phyloP scores from a whole-genome alignment of 1,139 yeast species.

The Debaryomyces coudertii region DNA sequence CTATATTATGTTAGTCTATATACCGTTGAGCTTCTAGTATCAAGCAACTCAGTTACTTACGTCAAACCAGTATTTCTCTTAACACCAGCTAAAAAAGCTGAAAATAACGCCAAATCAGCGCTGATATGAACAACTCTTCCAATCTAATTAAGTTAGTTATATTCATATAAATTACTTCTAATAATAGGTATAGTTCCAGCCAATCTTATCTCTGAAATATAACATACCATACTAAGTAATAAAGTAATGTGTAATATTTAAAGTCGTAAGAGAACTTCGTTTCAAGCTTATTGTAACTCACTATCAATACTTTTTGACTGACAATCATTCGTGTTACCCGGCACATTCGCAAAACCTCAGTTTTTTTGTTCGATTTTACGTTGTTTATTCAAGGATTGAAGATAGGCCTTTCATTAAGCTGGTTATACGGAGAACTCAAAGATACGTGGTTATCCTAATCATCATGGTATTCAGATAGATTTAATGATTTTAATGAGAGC shows the following conservation, averaged over 20 bases:
- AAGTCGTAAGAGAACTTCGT: background rate
- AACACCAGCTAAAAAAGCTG: slow-evolving; percentile 87
- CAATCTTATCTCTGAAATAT: too few species aligned
- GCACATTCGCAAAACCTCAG: background rate
- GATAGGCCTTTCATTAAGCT: background rate
- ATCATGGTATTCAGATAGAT: background rate
- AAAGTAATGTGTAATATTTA: background rate
- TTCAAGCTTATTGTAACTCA: background rate
- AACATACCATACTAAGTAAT: slow-evolving; percentile 1
- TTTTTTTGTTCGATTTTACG: background rate
- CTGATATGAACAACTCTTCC: slow-evolving; percentile 70
- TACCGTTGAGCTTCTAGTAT: background rate
- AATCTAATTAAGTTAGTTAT: slow-evolving; percentile 31
- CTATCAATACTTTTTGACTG: slow-evolving; percentile 3
- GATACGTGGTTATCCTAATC: background rate
- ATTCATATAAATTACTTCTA: background rate
- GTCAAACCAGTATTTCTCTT: slow-evolving; percentile 86
- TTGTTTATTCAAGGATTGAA: background rate
- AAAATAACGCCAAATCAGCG: slow-evolving; percentile 72
- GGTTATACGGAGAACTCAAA: background rate
- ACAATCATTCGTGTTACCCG: background rate
- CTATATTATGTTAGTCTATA: slow-evolving; percentile 17
- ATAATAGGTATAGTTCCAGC: too few species aligned
- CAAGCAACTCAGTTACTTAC: slow-evolving; percentile 27
- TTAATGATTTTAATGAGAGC: background rate